Percentiles rank a stretch among this genome's conserved stretches.
Evolutionary conservation across 192 early-diverging fungal species (phyloP).

Genomic region (Funneliformis geosporum): DNA sequence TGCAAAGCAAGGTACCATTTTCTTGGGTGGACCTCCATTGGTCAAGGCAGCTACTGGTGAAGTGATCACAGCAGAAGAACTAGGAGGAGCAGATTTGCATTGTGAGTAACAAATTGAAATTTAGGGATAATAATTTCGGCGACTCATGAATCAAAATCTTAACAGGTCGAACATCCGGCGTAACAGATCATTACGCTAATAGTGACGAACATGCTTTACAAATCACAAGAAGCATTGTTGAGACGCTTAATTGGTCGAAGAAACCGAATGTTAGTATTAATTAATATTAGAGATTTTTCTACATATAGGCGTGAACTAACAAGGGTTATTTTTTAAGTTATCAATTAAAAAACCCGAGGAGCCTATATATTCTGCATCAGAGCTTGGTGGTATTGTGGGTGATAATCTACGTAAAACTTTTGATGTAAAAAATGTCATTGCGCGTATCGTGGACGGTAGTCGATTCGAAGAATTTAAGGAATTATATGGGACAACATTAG

Average conservation of each 20-base stretch:
- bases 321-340: neutral
- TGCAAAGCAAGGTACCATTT: conserved; percentile 92
- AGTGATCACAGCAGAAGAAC: conserved; percentile 87
- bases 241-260: conserved; percentile 84
- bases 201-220: conserved; percentile 87
- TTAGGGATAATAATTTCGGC: neutral
- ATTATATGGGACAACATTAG: conserved; percentile 84
- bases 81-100: conserved; percentile 95
- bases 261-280: conserved; percentile 47
- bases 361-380: conserved; percentile 78
- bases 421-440: conserved; percentile 90
- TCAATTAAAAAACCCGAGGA: conserved; percentile 58
- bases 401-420: conserved; percentile 87
- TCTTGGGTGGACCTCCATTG: conserved; percentile 93
- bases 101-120: conserved; percentile 55
- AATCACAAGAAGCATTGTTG: conserved; percentile 81
- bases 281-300: conserved; percentile 8
- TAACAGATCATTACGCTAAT: conserved; percentile 90
- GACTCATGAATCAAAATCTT: neutral
- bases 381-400: conserved; percentile 92
- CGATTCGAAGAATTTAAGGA: conserved; percentile 93
- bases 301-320: neutral
- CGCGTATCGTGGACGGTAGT: conserved; percentile 92
- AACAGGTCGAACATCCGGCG: conserved; percentile 78
- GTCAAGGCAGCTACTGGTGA: conserved; percentile 97